Percentiles rank a stretch among this genome's conserved stretches.
These are phyloP conservation scores for Raddia distichophylla DNA, from an alignment of 176 grass and related monocot genomes.

Conservation along the genomic window DNA sequence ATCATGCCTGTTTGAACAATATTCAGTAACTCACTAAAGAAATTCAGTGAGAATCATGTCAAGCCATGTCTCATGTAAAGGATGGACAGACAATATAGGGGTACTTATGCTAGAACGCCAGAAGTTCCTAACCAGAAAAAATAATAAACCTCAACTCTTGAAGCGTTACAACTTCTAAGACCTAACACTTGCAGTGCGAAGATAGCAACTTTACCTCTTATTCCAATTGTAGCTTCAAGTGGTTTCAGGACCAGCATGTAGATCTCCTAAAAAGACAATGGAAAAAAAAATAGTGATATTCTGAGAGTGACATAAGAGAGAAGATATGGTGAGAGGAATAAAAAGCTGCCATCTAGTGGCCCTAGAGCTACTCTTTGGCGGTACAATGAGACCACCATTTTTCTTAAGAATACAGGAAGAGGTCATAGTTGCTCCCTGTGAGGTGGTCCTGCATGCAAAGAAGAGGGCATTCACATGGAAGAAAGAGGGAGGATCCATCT, in stretches of 20 bases:
- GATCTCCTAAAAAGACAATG: conserved; percentile 27
- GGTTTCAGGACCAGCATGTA: conserved; percentile 24
- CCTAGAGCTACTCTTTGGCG: conserved; percentile 13
- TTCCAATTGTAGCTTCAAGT: conserved; percentile 41
- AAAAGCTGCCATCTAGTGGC: conserved; percentile 5
- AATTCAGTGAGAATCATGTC: conserved; percentile 3
- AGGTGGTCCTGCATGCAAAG: conserved; percentile 33
- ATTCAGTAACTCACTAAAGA: conserved; percentile 20
- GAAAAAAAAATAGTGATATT: conserved; percentile 13
- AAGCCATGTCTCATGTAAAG: neutral
- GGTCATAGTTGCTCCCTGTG: conserved; percentile 17
- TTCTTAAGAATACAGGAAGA: conserved; percentile 43
- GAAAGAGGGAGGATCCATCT: conserved; percentile 37
- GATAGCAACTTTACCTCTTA: conserved; percentile 27
- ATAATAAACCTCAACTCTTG: neutral
- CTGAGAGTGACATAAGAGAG: conserved; percentile 44
- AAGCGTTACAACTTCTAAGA: neutral
- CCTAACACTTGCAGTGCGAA: neutral
- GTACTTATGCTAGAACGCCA: conserved; percentile 14
- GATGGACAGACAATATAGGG: neutral
- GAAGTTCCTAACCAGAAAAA: conserved; percentile 30
- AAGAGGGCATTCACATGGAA: conserved; percentile 50
- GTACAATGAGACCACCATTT: conserved; percentile 26
- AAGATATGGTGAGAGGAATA: neutral
- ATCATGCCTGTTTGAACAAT: neutral